Base-by-base conservation (phyloP, 176 grass and related monocot species). In the Saccharum officinarum region DNA sequence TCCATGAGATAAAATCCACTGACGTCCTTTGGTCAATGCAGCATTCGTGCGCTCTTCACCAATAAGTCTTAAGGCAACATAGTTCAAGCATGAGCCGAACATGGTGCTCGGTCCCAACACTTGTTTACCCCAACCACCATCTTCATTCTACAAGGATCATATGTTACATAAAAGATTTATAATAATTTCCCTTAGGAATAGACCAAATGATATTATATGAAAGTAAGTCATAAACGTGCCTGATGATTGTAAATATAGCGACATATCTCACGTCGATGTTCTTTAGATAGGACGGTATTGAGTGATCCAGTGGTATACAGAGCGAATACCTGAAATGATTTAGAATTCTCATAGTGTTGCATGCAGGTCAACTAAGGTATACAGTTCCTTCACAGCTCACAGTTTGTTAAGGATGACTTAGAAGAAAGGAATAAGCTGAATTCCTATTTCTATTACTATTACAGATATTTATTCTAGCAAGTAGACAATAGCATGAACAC, bases 181-280 rank as follows among this genome's bases (percentile, higher is more conserved):
- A 28, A 0, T 54, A 17, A 34, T 34, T 28, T 28, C 28, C 28
- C 28, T 28, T 28, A 28, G 28, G 28, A 28, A 28, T 28, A 28
- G 1, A 44, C 0, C n/a, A 46, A 64, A 64, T 30, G 13, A 17
- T 4, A 42, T 38, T 57, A 23, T 4, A 71, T 15, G 8, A 25
- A 69, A 70, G 2, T 20, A 57, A 55, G 12, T 1, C 1, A 30
- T 74, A 45, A 16, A 4, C 50, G 22, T 90, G 54, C 88, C 83
- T 90, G 88, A 30, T 86, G 83, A 26, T 90, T 90, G 73, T 90
- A 90, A 14, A 90, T 86, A 65, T 82, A 90, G 31, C 88, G 88
- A 50, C 31, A 54, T 9, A 90, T 90, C 78, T 90, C 88, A 22
- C 2, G 54, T 0, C 4, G 64, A 70, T 90, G 78, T 69, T 86